phyloP scores from a whole-genome alignment of 208 protist genomes.

The Trichomonas tenax region DNA sequence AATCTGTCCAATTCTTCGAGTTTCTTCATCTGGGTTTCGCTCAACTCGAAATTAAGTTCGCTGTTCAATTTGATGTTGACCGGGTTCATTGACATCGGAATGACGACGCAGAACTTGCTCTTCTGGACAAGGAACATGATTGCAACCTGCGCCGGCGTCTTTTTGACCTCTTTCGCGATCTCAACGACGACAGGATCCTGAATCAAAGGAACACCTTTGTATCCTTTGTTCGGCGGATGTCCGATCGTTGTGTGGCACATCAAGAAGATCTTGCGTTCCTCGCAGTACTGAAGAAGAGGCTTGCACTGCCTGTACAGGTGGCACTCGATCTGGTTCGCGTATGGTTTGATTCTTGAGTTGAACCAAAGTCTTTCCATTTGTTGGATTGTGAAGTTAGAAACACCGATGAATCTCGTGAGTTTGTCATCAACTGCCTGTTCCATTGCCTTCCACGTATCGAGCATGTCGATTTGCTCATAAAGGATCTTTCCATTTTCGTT shows the following conservation, averaged over 20 bases:
- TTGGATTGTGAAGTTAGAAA: background rate
- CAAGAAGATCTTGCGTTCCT: conserved; percentile 22
- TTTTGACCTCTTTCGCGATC: background rate
- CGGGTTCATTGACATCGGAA: background rate
- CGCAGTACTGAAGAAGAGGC: conserved; percentile 26
- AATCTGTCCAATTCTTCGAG: too few species aligned
- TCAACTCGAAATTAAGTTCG: background rate
- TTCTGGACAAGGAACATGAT: background rate
- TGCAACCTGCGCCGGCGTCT: background rate
- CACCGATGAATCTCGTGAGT: background rate
- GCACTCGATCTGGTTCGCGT: conserved; percentile 3
- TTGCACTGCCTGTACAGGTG: conserved; percentile 27
- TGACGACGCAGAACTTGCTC: too few species aligned
- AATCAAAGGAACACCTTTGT: background rate
- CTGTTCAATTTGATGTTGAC: background rate
- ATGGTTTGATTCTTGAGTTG: background rate
- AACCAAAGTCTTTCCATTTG: background rate
- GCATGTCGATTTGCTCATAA: background rate
- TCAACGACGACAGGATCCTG: background rate
- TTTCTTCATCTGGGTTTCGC: background rate
- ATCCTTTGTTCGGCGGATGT: background rate
- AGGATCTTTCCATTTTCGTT: background rate
- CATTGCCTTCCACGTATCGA: conserved; percentile 14
- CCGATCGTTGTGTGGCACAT: conserved; percentile 30
- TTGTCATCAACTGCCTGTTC: background rate